Evolutionary conservation across 345 rosid species (phyloP), one percentile per base, ranked within the genome.

Genomic region (Brassica cretica): DNA sequence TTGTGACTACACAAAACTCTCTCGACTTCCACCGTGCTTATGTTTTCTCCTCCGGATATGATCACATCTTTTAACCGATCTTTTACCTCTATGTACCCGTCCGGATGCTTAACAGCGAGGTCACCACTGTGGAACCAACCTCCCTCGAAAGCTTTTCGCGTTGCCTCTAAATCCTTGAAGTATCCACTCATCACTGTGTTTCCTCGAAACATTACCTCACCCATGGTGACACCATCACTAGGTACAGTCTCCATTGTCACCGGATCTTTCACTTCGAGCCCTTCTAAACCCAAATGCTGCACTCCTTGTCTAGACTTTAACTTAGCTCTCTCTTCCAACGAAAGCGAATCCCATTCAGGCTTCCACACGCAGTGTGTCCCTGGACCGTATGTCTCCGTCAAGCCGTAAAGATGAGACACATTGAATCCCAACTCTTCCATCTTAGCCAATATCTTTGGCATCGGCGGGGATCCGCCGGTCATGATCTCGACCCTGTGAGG

Each of bases 81-180:
- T 85, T 88, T 88, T 8, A 90, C 58, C 81, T 94, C 97, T 15
- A 92, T 86, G 24, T 89, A 89, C 27, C 92, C 90, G 30, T 94
- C 89, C 0, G 80, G 82, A 80, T 94, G 95, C 35, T 85, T 89
- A 33, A 92, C 97, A 0, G 88, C 93, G 0, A 94, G 86, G 71
- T 94, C 98, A 0, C 97, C 97, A 6, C 86, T 88, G 5, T 82
- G 82, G 65, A 88, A 88, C 98, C 98, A 94, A 58, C 90, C 97
- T 0, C 91, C 92, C 15, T 66, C 44, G 6, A 92, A 89, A 15
- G 93, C 92, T 63, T 80, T 79, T 76, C 77, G 72, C 0, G 92
- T 89, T 41, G 88, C 93, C 62, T 92, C 77, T n/a, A 46, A 25
- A 76, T 90, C 91, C 55, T 85, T 92, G 0, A 84, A 65, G 59